Base-by-base conservation (phyloP, 306 rosid species). In the Cucurbita maxima region DNA sequence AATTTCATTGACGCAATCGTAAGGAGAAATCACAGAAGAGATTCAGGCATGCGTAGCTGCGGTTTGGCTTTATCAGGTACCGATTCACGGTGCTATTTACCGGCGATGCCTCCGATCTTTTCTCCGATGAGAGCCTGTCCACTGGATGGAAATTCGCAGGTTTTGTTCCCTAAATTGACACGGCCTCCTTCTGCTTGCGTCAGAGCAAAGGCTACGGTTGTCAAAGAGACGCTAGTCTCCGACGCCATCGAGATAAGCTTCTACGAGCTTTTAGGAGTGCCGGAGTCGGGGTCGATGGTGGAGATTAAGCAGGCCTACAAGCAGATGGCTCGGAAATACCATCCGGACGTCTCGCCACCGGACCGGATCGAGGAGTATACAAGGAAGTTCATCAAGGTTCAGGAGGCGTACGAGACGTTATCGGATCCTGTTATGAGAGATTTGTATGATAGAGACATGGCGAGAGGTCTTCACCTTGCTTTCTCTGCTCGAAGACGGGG, bases 311-410 rank as follows among this genome's bases (percentile, higher is more conserved):
- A 77, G 50, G 98, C 96, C 5, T 94, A 94, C 75, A 94, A 94
- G 82, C 96, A 89, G 69, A 80, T 90, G 8, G 98, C 89, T 12
- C 79, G 83, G 41, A 88, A 90, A 79, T 90, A 94, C 76, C 98
- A 94, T 63, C 97, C 97, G 10, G 98, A 94, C 25, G 97, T 94
- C 16, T 94, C 98, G 8, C 97, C 98, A 0, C 87, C 96, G 72
- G 98, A 40, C 79, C 92, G 83, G 87, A 86, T 94, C 37, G 89
- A 88, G 47, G 98, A 90, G 83, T 80, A 90, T 57, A 94, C 98
- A 0, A 81, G 76, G 74, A 75, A 86, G 85, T 94, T 94, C 48
- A 85, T 94, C 75, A 86, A 64, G 81, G 89, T 94, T 8, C 94
- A 89, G 74, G 90, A 89, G 83, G 98, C 98, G 14, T 94, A 94